A percentile compares a stretch with the other conserved stretches of the same genome.
Conservation (phyloP, 2,329 filamentous ascomycete genomes). For the Aspergillus ustus region DNA sequence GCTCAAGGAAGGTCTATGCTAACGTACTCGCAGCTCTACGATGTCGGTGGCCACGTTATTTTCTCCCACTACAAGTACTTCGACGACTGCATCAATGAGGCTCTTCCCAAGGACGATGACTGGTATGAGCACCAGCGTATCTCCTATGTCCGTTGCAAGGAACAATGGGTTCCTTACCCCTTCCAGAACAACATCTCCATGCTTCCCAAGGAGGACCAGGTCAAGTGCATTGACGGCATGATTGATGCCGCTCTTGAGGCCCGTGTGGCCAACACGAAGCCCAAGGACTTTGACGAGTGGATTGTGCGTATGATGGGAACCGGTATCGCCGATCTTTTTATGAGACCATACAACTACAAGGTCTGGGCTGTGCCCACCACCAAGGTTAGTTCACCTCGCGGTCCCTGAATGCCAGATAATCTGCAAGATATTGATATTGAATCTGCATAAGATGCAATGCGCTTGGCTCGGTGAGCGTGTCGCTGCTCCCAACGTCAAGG, state of each 20-base stretch:
- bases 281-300: constrained; percentile 98
- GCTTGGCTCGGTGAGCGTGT: constrained; percentile 98
- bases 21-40: constrained; percentile 74
- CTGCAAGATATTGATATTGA: constrained; percentile 13
- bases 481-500: constrained; percentile 93
- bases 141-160: constrained; percentile 97
- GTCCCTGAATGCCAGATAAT: background rate
- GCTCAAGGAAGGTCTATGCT: constrained; percentile 13
- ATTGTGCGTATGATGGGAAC: constrained; percentile 89
- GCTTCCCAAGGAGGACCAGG: constrained; percentile 96
- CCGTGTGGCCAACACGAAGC: constrained; percentile 87
- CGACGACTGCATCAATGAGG: constrained; percentile 97
- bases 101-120: constrained; percentile 88
- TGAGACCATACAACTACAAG: constrained; percentile 99
- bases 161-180: constrained; percentile 95
- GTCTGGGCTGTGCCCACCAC: constrained; percentile 98
- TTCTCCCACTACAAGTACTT: constrained; percentile 99
- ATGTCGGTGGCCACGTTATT: constrained; percentile 97
- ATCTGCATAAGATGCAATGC: constrained; percentile 83
- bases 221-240: constrained; percentile 90
- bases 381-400: constrained; percentile 66
- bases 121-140: constrained; percentile 99
- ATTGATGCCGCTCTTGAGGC: constrained; percentile 91
- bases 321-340: constrained; percentile 93
- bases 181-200: constrained; percentile 99